Conservation (phyloP, 2,329 filamentous ascomycete species). For the Aureobasidium sp. region DNA sequence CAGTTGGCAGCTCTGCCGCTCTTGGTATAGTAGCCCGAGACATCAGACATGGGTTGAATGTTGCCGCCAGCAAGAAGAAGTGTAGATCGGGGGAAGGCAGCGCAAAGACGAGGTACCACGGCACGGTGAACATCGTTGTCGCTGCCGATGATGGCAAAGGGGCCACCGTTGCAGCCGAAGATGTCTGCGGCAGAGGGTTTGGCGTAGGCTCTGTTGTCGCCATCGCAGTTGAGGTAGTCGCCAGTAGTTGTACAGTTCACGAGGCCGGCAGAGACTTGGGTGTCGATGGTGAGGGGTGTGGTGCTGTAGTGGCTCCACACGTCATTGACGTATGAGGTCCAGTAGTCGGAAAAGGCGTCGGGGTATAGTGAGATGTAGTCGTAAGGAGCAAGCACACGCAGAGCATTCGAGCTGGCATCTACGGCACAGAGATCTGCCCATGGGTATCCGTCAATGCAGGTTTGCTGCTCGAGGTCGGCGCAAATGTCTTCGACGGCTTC, state of each 20-base stretch:
- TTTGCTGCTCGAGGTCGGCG: constrained; percentile 46
- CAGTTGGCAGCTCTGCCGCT: constrained; percentile 34
- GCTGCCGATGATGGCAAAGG: constrained; percentile 42
- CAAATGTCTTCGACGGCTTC: constrained; percentile 51
- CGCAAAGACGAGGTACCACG: constrained; percentile 64
- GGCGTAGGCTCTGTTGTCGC: constrained; percentile 40
- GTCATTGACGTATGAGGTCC: constrained; percentile 41
- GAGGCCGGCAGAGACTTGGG: constrained; percentile 50
- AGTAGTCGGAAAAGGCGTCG: constrained; percentile 43
- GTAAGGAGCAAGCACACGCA: constrained; percentile 35
- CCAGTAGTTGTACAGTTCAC: constrained; percentile 42
- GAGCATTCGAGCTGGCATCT: constrained; percentile 25
- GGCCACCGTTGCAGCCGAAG: constrained; percentile 58
- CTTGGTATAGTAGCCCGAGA: constrained; percentile 38
- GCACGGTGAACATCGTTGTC: constrained; percentile 41
- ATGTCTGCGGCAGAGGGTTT: constrained; percentile 56
- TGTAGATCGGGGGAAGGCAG: constrained; percentile 68
- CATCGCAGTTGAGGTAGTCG: constrained; percentile 35
- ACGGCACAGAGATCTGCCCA: constrained; percentile 55
- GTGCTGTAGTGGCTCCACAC: constrained; percentile 44
- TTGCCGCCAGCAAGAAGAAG: constrained; percentile 46
- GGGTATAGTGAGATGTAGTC: constrained; percentile 37
- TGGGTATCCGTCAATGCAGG: constrained; percentile 45
- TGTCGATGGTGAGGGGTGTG: constrained; percentile 51
- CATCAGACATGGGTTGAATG: constrained; percentile 35